Percentiles rank a stretch among this genome's conserved stretches.
phyloP scores from a whole-genome alignment of 108 stramenopile species.

The Stephanodiscus triporus region DNA sequence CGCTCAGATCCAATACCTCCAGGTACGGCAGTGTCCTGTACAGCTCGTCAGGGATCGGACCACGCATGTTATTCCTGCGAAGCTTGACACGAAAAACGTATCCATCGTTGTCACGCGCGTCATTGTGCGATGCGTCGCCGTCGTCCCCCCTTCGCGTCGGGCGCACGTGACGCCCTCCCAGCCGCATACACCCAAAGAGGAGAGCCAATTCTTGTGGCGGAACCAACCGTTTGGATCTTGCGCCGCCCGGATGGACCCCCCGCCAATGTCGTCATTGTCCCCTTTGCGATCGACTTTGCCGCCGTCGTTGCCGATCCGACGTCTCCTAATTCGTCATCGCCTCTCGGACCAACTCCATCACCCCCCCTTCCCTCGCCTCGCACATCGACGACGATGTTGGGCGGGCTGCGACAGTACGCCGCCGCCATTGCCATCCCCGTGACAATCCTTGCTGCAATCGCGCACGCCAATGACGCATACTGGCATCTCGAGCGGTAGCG shows the following conservation, averaged over 20 bases:
- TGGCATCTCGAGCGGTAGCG: not conserved
- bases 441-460: too few relatives aligned
- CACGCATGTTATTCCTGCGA: constrained; percentile 39
- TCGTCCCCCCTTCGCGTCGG: too few relatives aligned
- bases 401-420: not conserved
- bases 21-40: constrained; percentile 38
- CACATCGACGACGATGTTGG: not conserved
- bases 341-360: not conserved
- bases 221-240: constrained; percentile 18
- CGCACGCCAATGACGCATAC: too few relatives aligned
- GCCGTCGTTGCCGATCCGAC: not conserved
- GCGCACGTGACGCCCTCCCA: constrained; percentile 50
- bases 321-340: not conserved
- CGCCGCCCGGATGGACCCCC: not conserved
- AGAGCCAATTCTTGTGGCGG: constrained; percentile 33
- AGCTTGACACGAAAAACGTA: constrained; percentile 34
- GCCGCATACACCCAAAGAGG: constrained; percentile 28
- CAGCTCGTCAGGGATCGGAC: constrained; percentile 36
- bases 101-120: constrained; percentile 41
- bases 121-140: too few relatives aligned
- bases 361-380: constrained; percentile 20
- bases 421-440: too few relatives aligned
- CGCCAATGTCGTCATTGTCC: constrained; percentile 8
- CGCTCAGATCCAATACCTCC: constrained; percentile 36
- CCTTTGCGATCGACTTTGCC: not conserved